These are phyloP conservation scores for Petrea volubilis DNA, from an alignment of 257 asterid genomes.

Conservation along the genomic window DNA sequence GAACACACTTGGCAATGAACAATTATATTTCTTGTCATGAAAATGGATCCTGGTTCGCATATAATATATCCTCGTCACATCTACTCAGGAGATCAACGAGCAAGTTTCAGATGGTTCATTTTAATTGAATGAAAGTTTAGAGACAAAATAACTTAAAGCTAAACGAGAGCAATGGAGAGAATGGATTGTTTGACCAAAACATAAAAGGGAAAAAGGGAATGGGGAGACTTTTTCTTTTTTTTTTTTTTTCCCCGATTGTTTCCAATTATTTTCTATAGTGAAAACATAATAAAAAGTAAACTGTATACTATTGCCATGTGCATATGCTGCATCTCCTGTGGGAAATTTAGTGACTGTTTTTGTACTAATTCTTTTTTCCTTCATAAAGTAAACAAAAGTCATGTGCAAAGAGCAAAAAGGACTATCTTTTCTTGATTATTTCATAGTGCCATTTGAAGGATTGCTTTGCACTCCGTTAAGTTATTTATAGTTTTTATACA, in stretches of 20 bases:
- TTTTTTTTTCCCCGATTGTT: no score
- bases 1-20: background rate
- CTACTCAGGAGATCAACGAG: background rate
- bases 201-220: background rate
- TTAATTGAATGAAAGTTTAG: background rate
- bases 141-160: background rate
- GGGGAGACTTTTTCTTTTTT: background rate
- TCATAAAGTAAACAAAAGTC: background rate
- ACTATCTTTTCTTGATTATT: background rate
- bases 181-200: background rate
- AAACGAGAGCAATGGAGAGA: background rate
- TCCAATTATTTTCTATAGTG: background rate
- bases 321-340: background rate
- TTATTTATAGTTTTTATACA: background rate
- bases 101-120: constrained; percentile 8
- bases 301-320: background rate
- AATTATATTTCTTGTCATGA: background rate
- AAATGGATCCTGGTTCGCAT: background rate
- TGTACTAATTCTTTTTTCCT: background rate
- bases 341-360: background rate
- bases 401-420: background rate
- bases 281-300: background rate
- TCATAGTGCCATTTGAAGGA: background rate
- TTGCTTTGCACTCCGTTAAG: background rate
- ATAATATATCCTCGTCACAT: background rate